Conservation (phyloP, 1,284 basidiomycete genomes). For the Melampsora occidentalis region DNA sequence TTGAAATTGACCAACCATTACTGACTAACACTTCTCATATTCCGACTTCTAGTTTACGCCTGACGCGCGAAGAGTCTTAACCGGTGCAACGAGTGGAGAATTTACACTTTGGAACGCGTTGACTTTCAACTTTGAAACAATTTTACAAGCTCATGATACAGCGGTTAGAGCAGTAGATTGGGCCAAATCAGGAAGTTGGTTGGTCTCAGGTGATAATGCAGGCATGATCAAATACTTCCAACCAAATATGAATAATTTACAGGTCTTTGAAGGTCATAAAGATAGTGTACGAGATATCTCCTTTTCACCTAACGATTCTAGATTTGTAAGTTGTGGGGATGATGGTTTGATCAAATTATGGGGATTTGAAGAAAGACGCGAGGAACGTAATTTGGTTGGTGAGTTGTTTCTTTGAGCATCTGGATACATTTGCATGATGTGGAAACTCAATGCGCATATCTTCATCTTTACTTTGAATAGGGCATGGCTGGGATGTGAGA, state of each 20-base stretch:
- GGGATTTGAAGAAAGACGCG: slow-evolving; percentile 85
- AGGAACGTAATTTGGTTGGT: slow-evolving; percentile 83
- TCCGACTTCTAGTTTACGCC: slow-evolving; percentile 76
- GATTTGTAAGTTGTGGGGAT: slow-evolving; percentile 91
- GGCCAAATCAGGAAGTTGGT: slow-evolving; percentile 82
- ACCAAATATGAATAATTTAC: slow-evolving; percentile 96
- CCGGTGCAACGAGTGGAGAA: slow-evolving; percentile 93
- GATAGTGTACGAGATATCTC: slow-evolving; percentile 76
- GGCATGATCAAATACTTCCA: slow-evolving; percentile 98
- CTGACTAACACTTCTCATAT: not conserved
- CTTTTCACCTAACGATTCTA: slow-evolving; percentile 84
- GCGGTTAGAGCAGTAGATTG: slow-evolving; percentile 86
- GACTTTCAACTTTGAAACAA: slow-evolving; percentile 99
- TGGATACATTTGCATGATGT: not conserved
- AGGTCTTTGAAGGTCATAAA: slow-evolving; percentile 78
- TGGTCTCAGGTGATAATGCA: slow-evolving; percentile 86
- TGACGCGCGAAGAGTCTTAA: slow-evolving; percentile 84
- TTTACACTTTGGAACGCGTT: slow-evolving; percentile 98
- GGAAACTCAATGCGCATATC: not conserved
- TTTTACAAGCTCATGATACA: slow-evolving; percentile 85
- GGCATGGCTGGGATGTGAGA: slow-evolving; percentile 98
- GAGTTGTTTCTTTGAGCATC: slow-evolving; percentile 47
- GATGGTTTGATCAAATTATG: slow-evolving; percentile 91
- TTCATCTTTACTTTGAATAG: slow-evolving; percentile 54
- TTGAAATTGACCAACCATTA: not conserved